Conservation (phyloP, 345 rosid species). For the Hibiscus mutabilis region DNA sequence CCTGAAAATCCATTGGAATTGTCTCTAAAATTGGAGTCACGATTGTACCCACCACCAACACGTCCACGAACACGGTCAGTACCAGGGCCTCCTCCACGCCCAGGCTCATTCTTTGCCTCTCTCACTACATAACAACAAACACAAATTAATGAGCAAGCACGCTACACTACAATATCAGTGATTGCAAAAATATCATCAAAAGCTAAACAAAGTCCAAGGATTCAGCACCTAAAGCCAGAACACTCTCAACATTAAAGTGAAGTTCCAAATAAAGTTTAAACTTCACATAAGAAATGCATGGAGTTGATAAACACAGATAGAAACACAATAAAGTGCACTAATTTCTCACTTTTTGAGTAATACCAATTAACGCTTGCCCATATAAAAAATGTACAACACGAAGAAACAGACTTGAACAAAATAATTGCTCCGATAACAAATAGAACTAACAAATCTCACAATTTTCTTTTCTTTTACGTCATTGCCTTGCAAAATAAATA, state of each 20-base stretch:
- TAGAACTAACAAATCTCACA: neutral
- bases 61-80: slow-evolving; percentile 49
- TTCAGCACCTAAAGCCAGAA: neutral
- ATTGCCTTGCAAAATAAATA: too few species aligned
- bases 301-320: too few species aligned
- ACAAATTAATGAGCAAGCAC: neutral
- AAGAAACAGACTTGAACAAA: neutral
- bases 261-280: too few species aligned
- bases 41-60: slow-evolving; percentile 47
- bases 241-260: too few species aligned
- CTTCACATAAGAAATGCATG: too few species aligned
- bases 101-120: slow-evolving; percentile 61
- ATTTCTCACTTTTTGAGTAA: too few species aligned
- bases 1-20: slow-evolving; percentile 53
- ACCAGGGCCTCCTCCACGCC: slow-evolving; percentile 56
- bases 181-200: too few species aligned
- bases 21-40: slow-evolving; percentile 42
- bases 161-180: too few species aligned
- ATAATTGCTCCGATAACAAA: neutral
- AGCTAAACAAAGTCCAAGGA: neutral
- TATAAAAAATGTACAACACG: neutral
- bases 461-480: too few species aligned
- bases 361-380: too few species aligned
- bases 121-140: slow-evolving; percentile 38
- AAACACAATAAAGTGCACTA: neutral